Evolutionary conservation across 2,329 filamentous ascomycete species (phyloP), one percentile per base, ranked within the genome.

Genomic region (Neocucurbitaria cava): DNA sequence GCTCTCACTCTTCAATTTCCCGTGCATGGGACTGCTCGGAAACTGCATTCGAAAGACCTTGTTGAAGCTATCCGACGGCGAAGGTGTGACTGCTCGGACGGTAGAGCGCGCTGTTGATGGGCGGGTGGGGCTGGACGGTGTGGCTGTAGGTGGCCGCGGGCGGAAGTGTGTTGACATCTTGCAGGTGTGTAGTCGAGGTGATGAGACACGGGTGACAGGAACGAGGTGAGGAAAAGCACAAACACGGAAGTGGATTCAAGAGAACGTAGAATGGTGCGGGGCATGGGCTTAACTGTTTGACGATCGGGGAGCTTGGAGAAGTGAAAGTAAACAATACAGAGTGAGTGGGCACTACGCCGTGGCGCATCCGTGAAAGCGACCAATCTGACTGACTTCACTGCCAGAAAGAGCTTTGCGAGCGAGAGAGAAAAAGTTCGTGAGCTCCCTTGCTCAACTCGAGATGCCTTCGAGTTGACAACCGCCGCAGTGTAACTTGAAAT

Each of bases 61-160:
- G 9, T 40, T 11, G 3, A 40, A 15, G 15, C 58, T 65, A 2
- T 59, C 55, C 8, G 61, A 54, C 11, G 68, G 69, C 11, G 68
- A 72, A 8, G 69, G 68, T 8, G 65, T 60, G 24, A 73, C 66
- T 26, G 61, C 59, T 21, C 69, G 67, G 40, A 73, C 70, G 2
- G 69, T 72, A 0, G 64, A 70, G 49, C 56, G 56, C 21, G 61
- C 54, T 18, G 61, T 69, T 24, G 56, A 46, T 11, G 68, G 67
- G 18, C 62, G 61, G 1, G 46, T 41, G 3, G 67, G 67, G 1
- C 52, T 58, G 11, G 50, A 38, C 1, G 59, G 46, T 7, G 44
- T 47, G 13, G 51, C 24, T 10, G 59, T 41, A 1, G 54, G 30
- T 20, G 61, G 51, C 49, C 59, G 58, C 13, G 65, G 58, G n/a